These are phyloP conservation scores for Aspergillus phoenicis DNA, from an alignment of 2,329 filamentous ascomycete species.

Conservation along the genomic window DNA sequence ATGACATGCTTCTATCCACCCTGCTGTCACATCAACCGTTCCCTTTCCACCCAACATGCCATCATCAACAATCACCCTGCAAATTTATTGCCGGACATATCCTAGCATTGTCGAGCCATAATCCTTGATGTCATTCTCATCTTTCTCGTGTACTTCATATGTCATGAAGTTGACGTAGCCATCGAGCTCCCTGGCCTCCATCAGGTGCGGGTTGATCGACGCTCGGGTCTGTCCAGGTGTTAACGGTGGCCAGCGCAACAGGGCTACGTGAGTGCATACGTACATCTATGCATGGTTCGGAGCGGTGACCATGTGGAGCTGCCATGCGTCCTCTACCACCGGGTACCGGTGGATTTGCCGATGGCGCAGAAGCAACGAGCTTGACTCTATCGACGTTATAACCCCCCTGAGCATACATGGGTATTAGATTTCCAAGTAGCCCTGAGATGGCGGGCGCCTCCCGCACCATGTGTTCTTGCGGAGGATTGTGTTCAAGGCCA, in stretches of 20 bases:
- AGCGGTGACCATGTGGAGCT: neutral
- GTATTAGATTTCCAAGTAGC: neutral
- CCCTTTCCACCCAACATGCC: neutral
- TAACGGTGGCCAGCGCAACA: neutral
- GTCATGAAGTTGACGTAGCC: slow-evolving; percentile 3
- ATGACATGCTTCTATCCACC: neutral
- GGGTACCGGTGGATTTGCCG: neutral
- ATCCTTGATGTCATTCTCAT: neutral
- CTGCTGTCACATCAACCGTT: neutral
- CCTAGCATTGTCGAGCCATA: neutral
- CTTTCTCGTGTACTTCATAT: neutral
- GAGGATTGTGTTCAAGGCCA: neutral
- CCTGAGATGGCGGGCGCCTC: neutral
- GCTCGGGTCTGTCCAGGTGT: neutral
- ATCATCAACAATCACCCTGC: neutral
- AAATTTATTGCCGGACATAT: too few species aligned
- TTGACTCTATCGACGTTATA: neutral
- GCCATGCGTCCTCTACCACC: neutral
- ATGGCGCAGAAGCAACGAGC: neutral
- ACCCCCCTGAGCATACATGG: neutral
- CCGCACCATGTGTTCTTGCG: neutral
- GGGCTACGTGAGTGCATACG: neutral
- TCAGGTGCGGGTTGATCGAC: neutral
- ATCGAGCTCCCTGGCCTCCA: slow-evolving; percentile 1
- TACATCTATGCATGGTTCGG: neutral